A percentile compares a stretch with the other conserved stretches of the same genome.
Conservation (phyloP, 1,139 yeast genomes). For the Geotrichum klebahnii region DNA sequence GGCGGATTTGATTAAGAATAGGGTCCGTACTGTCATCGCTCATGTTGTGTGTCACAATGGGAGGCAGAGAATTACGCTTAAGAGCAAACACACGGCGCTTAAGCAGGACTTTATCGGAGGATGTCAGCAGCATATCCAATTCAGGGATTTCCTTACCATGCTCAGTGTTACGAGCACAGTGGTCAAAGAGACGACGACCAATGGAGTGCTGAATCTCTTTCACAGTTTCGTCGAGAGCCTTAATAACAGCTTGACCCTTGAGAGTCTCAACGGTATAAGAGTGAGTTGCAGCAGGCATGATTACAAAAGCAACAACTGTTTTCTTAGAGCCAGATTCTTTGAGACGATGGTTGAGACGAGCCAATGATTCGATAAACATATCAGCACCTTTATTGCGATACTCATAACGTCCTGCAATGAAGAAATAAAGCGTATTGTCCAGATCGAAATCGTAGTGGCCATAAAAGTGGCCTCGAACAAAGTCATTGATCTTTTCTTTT, state of each 20-base stretch:
- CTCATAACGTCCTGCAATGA: constrained; percentile 96
- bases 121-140: constrained; percentile 76
- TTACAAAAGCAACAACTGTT: constrained; percentile 96
- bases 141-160: constrained; percentile 54
- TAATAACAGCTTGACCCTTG: constrained; percentile 93
- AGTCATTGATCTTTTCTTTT: constrained; percentile 89
- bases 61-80: constrained; percentile 83
- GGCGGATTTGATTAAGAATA: constrained; percentile 82
- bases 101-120: constrained; percentile 82
- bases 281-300: constrained; percentile 94
- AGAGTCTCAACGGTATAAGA: constrained; percentile 94
- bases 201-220: constrained; percentile 83
- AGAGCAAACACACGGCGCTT: constrained; percentile 92
- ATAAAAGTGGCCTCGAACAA: constrained; percentile 93
- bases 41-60: constrained; percentile 98
- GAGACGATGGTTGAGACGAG: constrained; percentile 82
- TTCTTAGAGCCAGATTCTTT: constrained; percentile 78
- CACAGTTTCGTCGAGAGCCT: constrained; percentile 84
- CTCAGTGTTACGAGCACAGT: constrained; percentile 78
- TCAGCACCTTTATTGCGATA: constrained; percentile 96
- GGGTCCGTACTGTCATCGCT: constrained; percentile 88
- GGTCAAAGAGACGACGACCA: constrained; percentile 84
- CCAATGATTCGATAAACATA: constrained; percentile 87
- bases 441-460: constrained; percentile 94
- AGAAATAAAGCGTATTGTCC: constrained; percentile 88